These are phyloP conservation scores for Phytophthora constricta DNA, from an alignment of 352 stramenopile genomes.

Conservation along the genomic window DNA sequence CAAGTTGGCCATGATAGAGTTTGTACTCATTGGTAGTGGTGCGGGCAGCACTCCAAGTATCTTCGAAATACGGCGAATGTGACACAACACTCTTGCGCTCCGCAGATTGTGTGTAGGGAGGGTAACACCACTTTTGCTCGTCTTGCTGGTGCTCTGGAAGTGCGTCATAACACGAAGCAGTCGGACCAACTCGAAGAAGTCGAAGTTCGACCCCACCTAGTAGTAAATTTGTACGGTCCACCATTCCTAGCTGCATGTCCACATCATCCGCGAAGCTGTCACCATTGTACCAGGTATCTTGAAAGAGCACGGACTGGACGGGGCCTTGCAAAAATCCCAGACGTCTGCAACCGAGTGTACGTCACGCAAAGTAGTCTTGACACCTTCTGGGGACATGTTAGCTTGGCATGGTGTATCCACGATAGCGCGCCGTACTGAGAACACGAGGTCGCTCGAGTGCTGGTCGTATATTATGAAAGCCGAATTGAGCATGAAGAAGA, in stretches of 20 bases:
- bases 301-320: slow-evolving; percentile 52
- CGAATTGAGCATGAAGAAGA: slow-evolving; percentile 55
- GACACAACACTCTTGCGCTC: slow-evolving; percentile 34
- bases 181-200: slow-evolving; percentile 49
- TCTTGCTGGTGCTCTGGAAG: neutral
- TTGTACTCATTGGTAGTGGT: slow-evolving; percentile 20
- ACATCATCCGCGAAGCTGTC: slow-evolving; percentile 54
- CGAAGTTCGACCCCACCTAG: slow-evolving; percentile 65
- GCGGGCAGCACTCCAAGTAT: slow-evolving; percentile 28
- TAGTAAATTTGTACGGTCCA: slow-evolving; percentile 56
- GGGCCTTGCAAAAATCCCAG: slow-evolving; percentile 61
- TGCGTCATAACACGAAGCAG: slow-evolving; percentile 26
- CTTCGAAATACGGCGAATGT: slow-evolving; percentile 31
- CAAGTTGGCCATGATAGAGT: slow-evolving; percentile 40
- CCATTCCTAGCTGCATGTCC: slow-evolving; percentile 57
- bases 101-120: slow-evolving; percentile 32
- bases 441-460: slow-evolving; percentile 45
- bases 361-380: slow-evolving; percentile 34
- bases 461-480: slow-evolving; percentile 52
- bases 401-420: slow-evolving; percentile 28
- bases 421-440: slow-evolving; percentile 33
- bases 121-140: slow-evolving; percentile 42
- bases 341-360: slow-evolving; percentile 53
- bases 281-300: slow-evolving; percentile 64
- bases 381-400: neutral